Evolutionary conservation across 2,329 filamentous ascomycete genomes (phyloP).

Genomic region (Ophiostoma piceae): DNA sequence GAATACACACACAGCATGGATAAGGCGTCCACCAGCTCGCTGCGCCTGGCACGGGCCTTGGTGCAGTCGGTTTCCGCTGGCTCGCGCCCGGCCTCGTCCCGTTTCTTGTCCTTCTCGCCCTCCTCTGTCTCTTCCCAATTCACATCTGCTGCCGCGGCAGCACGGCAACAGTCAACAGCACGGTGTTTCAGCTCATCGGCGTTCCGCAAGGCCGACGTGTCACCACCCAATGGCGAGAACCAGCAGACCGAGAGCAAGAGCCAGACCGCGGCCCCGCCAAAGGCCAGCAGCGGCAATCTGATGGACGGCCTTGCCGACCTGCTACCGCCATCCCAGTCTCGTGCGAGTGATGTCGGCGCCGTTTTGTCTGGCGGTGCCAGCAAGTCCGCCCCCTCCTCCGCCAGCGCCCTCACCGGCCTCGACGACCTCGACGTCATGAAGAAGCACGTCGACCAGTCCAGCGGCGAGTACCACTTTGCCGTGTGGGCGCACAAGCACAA

Average conservation of each 20-base stretch:
- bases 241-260: neutral
- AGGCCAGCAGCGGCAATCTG: constrained; percentile 21
- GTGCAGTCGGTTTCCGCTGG: constrained; percentile 36
- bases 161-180: constrained; percentile 14
- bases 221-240: constrained; percentile 9
- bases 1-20: constrained; percentile 37
- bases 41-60: constrained; percentile 41
- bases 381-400: neutral
- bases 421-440: constrained; percentile 26
- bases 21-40: constrained; percentile 39
- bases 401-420: constrained; percentile 5
- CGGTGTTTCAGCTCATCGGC: constrained; percentile 22
- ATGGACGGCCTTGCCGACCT: constrained; percentile 28
- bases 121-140: constrained; percentile 3
- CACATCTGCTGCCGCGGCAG: constrained; percentile 11
- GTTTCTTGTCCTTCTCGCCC: constrained; percentile 14
- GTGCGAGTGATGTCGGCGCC: no score
- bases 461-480: constrained; percentile 72
- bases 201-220: constrained; percentile 13
- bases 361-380: neutral
- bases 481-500: constrained; percentile 89
- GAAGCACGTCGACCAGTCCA: constrained; percentile 33
- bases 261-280: neutral
- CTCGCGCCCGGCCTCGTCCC: constrained; percentile 11
- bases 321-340: constrained; percentile 18